Base-by-base conservation (phyloP, 1,284 basidiomycete genomes). In the Melampsora abietis-canadensis region DNA sequence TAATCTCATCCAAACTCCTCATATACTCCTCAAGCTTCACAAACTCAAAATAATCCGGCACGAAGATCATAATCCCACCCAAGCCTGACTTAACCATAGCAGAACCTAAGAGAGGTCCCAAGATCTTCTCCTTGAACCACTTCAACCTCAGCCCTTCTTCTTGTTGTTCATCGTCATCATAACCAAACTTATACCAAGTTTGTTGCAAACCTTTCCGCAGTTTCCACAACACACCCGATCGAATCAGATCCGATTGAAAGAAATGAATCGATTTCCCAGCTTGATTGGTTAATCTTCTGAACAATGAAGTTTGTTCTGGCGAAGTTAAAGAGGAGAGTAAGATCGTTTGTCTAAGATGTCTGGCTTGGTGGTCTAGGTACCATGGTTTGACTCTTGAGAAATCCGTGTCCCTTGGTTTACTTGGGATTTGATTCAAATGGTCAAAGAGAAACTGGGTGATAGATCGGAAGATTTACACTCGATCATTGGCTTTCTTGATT, bases 1-100 rank as follows among this genome's bases (percentile, higher is more conserved):
- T 87, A 27, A 90, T 85, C 44, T 79, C 77, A 15, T 77, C 70
- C 21, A 79, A 83, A 80, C 90, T 92, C 68, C 88, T 87, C 81
- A 99, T 89, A 81, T 92, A 85, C 78, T 94, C 92, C 74, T 92
- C 90, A 3, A 99, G 85, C 14, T 92, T 87, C 68, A 98, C 91
- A 82, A 96, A 98, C 83, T 98, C 96, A 80, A 97, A 96, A 77
- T 95, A 98, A 0, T 92, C 94, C 0, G 96, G 94, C 12, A 99
- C 85, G 79, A 98, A 91, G 78, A 98, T 57, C 40, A 70, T 62
- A 0, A 70, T 19, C 2, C 68, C 61, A 14, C 61, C 68, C n/a
- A 70, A 37, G 3, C 68, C 68, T 7, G 46, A 46, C 17, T 70
- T 70, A 5, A 70, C 60, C 40, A 70, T 21, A 1, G 68, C 61